A percentile compares a stretch with the other conserved stretches of the same genome.
Evolutionary conservation across 1,284 basidiomycete species (phyloP).

Genomic region (Cerioporus squamosus): DNA sequence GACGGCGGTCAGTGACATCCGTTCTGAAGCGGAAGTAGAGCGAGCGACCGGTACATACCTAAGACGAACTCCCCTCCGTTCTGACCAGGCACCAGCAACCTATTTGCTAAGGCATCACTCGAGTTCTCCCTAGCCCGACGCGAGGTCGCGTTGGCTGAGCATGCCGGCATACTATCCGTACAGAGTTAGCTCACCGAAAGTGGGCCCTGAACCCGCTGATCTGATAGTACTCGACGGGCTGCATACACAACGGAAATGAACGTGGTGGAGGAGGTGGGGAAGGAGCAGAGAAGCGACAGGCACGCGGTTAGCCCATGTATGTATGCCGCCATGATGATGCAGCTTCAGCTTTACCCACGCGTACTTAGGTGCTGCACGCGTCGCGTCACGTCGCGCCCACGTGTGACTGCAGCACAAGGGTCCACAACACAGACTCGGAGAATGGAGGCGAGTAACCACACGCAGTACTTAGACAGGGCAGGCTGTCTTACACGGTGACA

Average conservation of each 20-base stretch:
- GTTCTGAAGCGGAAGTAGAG: too few species aligned
- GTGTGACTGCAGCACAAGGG: too few species aligned
- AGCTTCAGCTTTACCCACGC: conserved; percentile 1
- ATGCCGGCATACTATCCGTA: not conserved
- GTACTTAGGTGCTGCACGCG: not conserved
- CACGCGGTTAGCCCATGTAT: not conserved
- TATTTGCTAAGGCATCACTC: conserved; percentile 17
- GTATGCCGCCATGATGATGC: too few species aligned
- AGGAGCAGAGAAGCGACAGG: not conserved
- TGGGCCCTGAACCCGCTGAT: conserved; percentile 37
- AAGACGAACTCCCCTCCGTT: conserved; percentile 23
- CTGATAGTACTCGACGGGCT: conserved; percentile 32
- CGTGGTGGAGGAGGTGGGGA: not conserved
- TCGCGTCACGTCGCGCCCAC: not conserved
- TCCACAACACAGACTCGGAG: too few species aligned
- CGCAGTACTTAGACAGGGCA: too few species aligned
- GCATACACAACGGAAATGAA: conserved; percentile 2
- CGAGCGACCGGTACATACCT: conserved; percentile 11
- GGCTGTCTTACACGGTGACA: not conserved
- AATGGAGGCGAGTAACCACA: too few species aligned
- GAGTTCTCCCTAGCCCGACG: conserved; percentile 1
- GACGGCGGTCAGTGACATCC: too few species aligned
- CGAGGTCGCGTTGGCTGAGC: not conserved
- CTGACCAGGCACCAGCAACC: not conserved
- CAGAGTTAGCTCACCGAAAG: conserved; percentile 22